These are phyloP conservation scores for Penicillium lividum DNA, from an alignment of 495 filamentous ascomycete species.

Conservation along the genomic window DNA sequence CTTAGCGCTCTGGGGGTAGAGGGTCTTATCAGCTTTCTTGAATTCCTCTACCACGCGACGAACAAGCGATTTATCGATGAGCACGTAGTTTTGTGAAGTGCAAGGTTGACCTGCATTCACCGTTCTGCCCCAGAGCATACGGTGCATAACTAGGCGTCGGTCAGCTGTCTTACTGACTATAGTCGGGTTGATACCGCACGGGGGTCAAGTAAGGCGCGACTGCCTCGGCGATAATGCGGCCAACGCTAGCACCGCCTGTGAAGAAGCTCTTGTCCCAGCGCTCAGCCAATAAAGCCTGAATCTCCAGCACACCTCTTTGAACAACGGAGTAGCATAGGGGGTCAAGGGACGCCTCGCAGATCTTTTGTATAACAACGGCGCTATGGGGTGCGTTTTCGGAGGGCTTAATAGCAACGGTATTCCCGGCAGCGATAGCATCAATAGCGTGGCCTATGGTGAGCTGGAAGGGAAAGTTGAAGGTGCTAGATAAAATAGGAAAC, in stretches of 20 bases:
- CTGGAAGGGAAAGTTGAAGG: slow-evolving; percentile 91
- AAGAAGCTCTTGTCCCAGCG: slow-evolving; percentile 99
- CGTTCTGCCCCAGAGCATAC: slow-evolving; percentile 85
- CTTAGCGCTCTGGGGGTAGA: slow-evolving; percentile 81
- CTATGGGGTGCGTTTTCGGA: slow-evolving; percentile 75
- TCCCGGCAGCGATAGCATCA: slow-evolving; percentile 89
- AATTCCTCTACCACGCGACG: slow-evolving; percentile 73
- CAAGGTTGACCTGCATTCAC: slow-evolving; percentile 87
- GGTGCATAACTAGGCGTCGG: slow-evolving; percentile 74
- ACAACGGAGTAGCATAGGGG: slow-evolving; percentile 72
- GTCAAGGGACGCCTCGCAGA: slow-evolving; percentile 74
- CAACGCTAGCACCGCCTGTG: slow-evolving; percentile 76
- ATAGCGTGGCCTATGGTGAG: slow-evolving; percentile 77
- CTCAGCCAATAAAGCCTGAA: slow-evolving; percentile 75
- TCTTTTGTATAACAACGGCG: slow-evolving; percentile 75
- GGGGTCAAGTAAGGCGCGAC: slow-evolving; percentile 91
- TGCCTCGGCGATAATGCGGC: slow-evolving; percentile 85
- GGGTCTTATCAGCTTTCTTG: slow-evolving; percentile 68
- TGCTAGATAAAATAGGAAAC: slow-evolving; percentile 36
- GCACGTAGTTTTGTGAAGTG: slow-evolving; percentile 83
- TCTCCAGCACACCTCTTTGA: slow-evolving; percentile 79
- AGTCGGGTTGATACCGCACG: slow-evolving; percentile 83
- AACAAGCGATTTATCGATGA: slow-evolving; percentile 74
- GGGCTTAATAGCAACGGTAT: slow-evolving; percentile 86
- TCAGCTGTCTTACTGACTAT: slow-evolving; percentile 83